phyloP scores from a whole-genome alignment of 768 basidiomycete species.

The Trametopsis cervina region DNA sequence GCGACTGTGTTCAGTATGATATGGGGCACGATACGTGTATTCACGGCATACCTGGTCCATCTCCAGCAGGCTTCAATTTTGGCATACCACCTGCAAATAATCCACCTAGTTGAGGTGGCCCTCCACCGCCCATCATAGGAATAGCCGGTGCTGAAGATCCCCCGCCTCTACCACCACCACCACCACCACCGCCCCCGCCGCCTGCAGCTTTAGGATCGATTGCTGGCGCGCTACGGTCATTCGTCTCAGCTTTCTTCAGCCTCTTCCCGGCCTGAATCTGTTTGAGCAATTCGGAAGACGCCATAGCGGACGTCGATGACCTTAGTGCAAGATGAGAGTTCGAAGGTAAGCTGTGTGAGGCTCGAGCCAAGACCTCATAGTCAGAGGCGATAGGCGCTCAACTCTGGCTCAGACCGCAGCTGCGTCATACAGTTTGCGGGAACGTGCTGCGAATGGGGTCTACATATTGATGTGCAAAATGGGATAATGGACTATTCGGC shows the following conservation, averaged over 20 bases:
- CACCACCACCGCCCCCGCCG: slow-evolving; percentile 27
- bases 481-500: too few relatives aligned
- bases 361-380: neutral
- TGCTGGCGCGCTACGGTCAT: slow-evolving; percentile 70
- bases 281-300: slow-evolving; percentile 66
- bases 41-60: slow-evolving; percentile 43
- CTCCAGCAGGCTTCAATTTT: slow-evolving; percentile 77
- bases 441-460: too few relatives aligned
- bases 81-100: slow-evolving; percentile 92
- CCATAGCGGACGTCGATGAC: slow-evolving; percentile 43
- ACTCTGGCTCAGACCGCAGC: too few relatives aligned
- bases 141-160: slow-evolving; percentile 18
- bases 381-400: too few relatives aligned
- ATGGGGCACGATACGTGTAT: too few relatives aligned
- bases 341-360: neutral
- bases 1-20: too few relatives aligned
- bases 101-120: slow-evolving; percentile 75
- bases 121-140: slow-evolving; percentile 22
- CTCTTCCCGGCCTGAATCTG: slow-evolving; percentile 79
- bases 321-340: neutral
- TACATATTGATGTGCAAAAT: too few relatives aligned
- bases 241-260: slow-evolving; percentile 77
- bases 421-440: too few relatives aligned
- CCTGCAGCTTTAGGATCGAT: slow-evolving; percentile 41
- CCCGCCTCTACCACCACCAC: slow-evolving; percentile 34